Evolutionary conservation across 495 filamentous ascomycete genomes (phyloP), one percentile per base, ranked within the genome.

Genomic region (Neurospora terricola): DNA sequence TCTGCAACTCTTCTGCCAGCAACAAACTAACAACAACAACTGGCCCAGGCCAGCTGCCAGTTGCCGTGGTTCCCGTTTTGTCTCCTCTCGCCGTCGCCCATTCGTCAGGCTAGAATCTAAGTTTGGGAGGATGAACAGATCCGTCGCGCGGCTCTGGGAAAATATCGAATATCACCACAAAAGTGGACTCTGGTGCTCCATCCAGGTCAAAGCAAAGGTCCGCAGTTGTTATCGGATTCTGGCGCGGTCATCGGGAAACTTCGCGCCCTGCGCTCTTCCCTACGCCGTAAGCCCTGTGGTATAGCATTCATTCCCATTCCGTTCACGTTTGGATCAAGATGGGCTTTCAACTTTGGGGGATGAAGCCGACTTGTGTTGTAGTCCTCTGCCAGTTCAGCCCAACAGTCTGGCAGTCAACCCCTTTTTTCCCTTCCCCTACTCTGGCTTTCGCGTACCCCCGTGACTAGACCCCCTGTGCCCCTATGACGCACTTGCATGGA

Each of bases 401-500:
- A 62, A 3, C 23, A 34, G 3, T 18, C 54, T 34, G 27, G 7
- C 54, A 34, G 54, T 66, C 54, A 66, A 38, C n/a, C 16, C 36
- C n/a, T 10, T 42, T 37, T 68, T 69, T 69, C 4, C 59, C 23
- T 11, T 69, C 12, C 27, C 38, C 36, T 30, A 38, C 68, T 68
- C 18, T 68, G 5, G 37, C 30, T 36, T 70, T 36, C 23, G 21
- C 4, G 23, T 37, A 69, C 34, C 71, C 34, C 38, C 27, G 23
- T 69, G n/a, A 23, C 71, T 23, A 30, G 37, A 34, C 42, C 68
- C 23, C 70, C 38, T 39, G 42, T 40, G 38, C 74, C 79, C 76
- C 75, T 76, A 81, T 81, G 79, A 81, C 79, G 79, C 79, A 81
- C 74, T 78, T 73, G 71, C 70, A 70, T 45, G 48, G 73, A 74